These are phyloP conservation scores for Xylaria sp. DNA, from an alignment of 2,329 filamentous ascomycete genomes.

Conservation along the genomic window DNA sequence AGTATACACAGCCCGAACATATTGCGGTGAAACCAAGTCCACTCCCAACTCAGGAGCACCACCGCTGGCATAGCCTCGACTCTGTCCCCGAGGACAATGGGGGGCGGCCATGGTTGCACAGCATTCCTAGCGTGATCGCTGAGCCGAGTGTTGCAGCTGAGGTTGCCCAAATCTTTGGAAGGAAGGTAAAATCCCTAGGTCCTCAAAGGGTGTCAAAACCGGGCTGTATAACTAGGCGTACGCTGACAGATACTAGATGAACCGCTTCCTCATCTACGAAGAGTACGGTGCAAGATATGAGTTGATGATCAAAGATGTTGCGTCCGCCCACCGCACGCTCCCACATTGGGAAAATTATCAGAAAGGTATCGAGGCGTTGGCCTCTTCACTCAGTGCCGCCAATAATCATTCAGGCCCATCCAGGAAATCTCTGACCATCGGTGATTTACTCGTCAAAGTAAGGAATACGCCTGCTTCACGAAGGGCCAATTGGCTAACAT, in stretches of 20 bases:
- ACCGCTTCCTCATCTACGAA: conserved; percentile 84
- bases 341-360: conserved; percentile 81
- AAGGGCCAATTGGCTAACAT: conserved; percentile 18
- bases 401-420: conserved; percentile 65
- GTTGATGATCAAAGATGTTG: conserved; percentile 78
- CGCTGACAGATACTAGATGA: conserved; percentile 61
- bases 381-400: conserved; percentile 74
- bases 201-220: background rate
- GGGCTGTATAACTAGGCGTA: conserved; percentile 10
- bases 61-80: conserved; percentile 56
- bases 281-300: conserved; percentile 92
- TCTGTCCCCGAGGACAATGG: conserved; percentile 50
- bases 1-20: conserved; percentile 57
- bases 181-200: conserved; percentile 53
- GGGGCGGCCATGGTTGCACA: conserved; percentile 50
- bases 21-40: conserved; percentile 32
- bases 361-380: conserved; percentile 82
- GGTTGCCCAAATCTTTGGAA: conserved; percentile 65
- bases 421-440: conserved; percentile 79
- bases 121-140: conserved; percentile 57
- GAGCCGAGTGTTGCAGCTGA: conserved; percentile 65
- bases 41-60: conserved; percentile 43
- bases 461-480: conserved; percentile 17
- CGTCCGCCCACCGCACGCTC: conserved; percentile 69
- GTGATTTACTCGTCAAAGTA: conserved; percentile 90